Evolutionary conservation across 1,284 basidiomycete species (phyloP).

Genomic region (Omphalotus olearius): DNA sequence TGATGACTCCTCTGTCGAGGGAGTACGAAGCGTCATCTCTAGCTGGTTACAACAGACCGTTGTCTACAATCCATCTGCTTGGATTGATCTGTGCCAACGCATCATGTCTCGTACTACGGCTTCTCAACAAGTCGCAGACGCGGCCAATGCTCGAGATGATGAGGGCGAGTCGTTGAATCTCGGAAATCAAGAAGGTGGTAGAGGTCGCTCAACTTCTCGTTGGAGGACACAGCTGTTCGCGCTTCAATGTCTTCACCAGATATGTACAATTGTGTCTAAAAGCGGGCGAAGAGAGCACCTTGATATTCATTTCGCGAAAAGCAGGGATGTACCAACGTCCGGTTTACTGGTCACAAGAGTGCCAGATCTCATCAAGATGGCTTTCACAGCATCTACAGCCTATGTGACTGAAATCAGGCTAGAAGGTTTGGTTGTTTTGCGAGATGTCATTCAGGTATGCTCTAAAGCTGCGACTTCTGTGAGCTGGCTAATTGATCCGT

Average conservation of each 20-base stretch:
- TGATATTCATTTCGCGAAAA: constrained; percentile 64
- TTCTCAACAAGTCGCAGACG: constrained; percentile 69
- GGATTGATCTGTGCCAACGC: constrained; percentile 96
- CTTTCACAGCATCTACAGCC: constrained; percentile 95
- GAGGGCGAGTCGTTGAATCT: constrained; percentile 87
- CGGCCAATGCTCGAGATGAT: constrained; percentile 77
- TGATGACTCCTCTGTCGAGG: constrained; percentile 91
- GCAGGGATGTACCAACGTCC: constrained; percentile 38
- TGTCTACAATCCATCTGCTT: constrained; percentile 88
- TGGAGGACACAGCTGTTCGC: constrained; percentile 99
- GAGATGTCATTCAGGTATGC: constrained; percentile 87
- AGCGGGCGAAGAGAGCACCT: constrained; percentile 81
- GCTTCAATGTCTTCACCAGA: constrained; percentile 87
- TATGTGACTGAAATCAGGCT: constrained; percentile 93
- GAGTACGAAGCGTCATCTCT: constrained; percentile 89
- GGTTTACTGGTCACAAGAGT: constrained; percentile 78
- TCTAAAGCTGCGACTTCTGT: neutral
- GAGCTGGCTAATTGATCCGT: constrained; percentile 6
- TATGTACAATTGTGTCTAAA: constrained; percentile 73
- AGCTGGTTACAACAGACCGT: constrained; percentile 97
- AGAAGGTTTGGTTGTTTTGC: constrained; percentile 87
- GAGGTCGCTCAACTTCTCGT: constrained; percentile 61
- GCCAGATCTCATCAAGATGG: constrained; percentile 94
- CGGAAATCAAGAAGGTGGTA: constrained; percentile 40
- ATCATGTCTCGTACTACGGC: constrained; percentile 91